phyloP scores from a whole-genome alignment of 331 rosid genomes.

The Malus hybrid region DNA sequence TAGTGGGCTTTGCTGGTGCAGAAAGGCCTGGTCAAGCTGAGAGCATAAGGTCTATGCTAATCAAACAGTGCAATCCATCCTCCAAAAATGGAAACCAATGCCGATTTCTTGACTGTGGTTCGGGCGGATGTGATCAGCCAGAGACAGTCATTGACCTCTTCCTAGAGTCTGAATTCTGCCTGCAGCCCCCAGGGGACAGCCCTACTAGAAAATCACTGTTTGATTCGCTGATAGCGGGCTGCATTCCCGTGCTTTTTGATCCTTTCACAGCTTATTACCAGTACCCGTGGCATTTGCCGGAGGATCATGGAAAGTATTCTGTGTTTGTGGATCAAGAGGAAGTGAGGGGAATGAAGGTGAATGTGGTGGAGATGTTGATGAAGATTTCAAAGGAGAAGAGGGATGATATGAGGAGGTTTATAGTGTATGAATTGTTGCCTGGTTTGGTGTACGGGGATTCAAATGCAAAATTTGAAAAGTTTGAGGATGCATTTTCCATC shows the following conservation, averaged over 20 bases:
- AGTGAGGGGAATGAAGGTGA: conserved; percentile 32
- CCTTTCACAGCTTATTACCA: conserved; percentile 88
- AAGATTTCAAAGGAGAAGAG: conserved; percentile 40
- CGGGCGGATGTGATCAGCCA: conserved; percentile 36
- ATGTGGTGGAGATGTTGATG: conserved; percentile 46
- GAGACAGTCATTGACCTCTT: conserved; percentile 46
- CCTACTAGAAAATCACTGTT: conserved; percentile 83
- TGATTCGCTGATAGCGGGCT: conserved; percentile 73
- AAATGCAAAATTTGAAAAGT: conserved; percentile 38
- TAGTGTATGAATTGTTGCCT: conserved; percentile 62
- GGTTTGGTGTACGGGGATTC: conserved; percentile 65
- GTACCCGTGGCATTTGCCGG: conserved; percentile 83
- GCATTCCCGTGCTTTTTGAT: conserved; percentile 67
- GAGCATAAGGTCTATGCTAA: conserved; percentile 48
- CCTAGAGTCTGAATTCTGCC: conserved; percentile 52
- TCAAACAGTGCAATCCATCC: conserved; percentile 47
- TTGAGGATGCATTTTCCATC: conserved; percentile 70
- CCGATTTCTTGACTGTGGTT: conserved; percentile 41
- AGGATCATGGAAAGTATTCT: conserved; percentile 50
- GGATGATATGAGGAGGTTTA: conserved; percentile 69
- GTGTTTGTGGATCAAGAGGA: conserved; percentile 66
- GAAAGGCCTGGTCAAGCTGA: conserved; percentile 45
- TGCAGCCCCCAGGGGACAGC: conserved; percentile 89
- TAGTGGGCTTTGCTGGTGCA: conserved; percentile 70
- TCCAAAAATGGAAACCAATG: conserved; percentile 18